A percentile compares a stretch with the other conserved stretches of the same genome.
phyloP scores from a whole-genome alignment of 371 early-diverging fungal genomes.

The Apophysomyces elegans region DNA sequence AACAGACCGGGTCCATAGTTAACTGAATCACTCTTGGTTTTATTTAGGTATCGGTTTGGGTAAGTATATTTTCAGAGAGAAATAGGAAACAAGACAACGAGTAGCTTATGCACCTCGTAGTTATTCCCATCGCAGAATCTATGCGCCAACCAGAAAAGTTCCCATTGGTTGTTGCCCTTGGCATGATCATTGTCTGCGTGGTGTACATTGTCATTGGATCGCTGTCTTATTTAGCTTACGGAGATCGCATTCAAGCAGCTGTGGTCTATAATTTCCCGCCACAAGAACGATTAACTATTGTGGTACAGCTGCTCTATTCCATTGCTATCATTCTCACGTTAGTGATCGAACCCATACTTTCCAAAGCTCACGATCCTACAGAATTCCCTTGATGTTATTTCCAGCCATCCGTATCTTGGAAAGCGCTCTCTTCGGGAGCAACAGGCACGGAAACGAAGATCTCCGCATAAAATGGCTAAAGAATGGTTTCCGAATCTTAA shows the following conservation, averaged over 20 bases:
- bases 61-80: slow-evolving; percentile 22
- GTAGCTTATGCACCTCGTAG: slow-evolving; percentile 15
- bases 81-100: not conserved
- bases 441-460: slow-evolving; percentile 36
- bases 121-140: slow-evolving; percentile 61
- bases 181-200: slow-evolving; percentile 59
- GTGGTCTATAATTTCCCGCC: slow-evolving; percentile 71
- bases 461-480: slow-evolving; percentile 68
- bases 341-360: slow-evolving; percentile 10
- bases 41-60: slow-evolving; percentile 63
- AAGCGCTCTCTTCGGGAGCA: slow-evolving; percentile 45
- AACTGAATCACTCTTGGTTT: not conserved
- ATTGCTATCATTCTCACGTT: slow-evolving; percentile 75
- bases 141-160: slow-evolving; percentile 65
- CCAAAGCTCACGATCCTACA: not conserved
- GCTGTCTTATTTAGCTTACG: slow-evolving; percentile 73
- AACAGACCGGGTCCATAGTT: not conserved
- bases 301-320: slow-evolving; percentile 73
- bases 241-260: slow-evolving; percentile 69
- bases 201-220: slow-evolving; percentile 70
- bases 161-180: slow-evolving; percentile 57
- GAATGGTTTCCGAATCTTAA: slow-evolving; percentile 58
- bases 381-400: slow-evolving; percentile 68
- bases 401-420: slow-evolving; percentile 80
- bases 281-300: slow-evolving; percentile 44